Evolutionary conservation across 768 basidiomycete species (phyloP), one percentile per base, ranked within the genome.

Genomic region (Sarcodon sp.): DNA sequence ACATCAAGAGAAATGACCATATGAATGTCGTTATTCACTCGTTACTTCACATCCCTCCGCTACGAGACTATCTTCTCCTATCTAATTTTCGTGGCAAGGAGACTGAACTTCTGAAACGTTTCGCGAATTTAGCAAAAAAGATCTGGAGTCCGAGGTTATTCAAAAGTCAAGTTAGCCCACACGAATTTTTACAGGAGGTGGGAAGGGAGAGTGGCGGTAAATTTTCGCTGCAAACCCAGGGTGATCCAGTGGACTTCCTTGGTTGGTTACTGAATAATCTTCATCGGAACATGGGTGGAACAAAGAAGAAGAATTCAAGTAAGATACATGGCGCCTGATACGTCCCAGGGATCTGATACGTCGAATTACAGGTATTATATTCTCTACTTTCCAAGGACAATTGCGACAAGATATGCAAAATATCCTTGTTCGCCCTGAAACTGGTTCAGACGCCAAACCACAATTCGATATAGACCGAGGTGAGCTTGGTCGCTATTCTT

Each of bases 161-260:
- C 78, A 99, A 99, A 65, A 84, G 87, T 51, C 96, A 99, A 73
- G 92, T 97, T 56, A 88, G 84, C 55, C 96, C 96, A n/a, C 96
- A 99, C 62, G 96, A 99, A 62, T 92, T 98, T 62, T 67, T 99
- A 48, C 96, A 99, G 65, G 96, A 98, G 66, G 93, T 98, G 48
- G 83, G 85, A 55, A 75, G 90, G 53, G 83, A 85, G 44, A 93
- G 89, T 58, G 75, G 69, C 43, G 92, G 89, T 12, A 91, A 89
- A 66, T 98, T 93, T 67, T 81, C 88, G 52, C 72, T 97, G 54
- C 93, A 94, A 58, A 74, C 87, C 59, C 90, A 92, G 66, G 96
- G 96, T 1, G 96, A 99, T 62, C 96, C 96, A 11, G 80, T 89
- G 1, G 96, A 97, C 57, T 99, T 98, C 59, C 65, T 99, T 38